Evolutionary conservation across 805 yeast genomes (phyloP), one percentile per base, ranked within the genome.

Genomic region (Yarrowia yakushimensis): DNA sequence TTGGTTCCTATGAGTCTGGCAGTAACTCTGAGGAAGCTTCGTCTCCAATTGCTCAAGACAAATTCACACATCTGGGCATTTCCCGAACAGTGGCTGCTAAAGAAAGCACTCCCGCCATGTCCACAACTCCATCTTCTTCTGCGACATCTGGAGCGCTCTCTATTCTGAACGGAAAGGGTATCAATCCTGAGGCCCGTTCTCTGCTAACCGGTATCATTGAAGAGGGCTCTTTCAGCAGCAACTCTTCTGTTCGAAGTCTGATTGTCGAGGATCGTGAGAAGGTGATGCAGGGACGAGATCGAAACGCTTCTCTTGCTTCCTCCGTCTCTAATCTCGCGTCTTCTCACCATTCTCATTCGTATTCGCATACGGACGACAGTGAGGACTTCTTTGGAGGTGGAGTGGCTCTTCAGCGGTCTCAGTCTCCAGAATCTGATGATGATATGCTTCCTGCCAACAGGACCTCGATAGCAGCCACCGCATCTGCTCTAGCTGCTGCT

Each of bases 221-320:
- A 17, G 59, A 52, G 25, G 59, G 59, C 41, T 52, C 59, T 12
- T 52, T 52, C 33, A 52, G 59, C 43, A 52, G 59, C 33, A 52
- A 52, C 37, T 52, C 59, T 4, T 52, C 59, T 2, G 59, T 52
- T 22, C 23, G 59, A 25, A 23, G 33, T 23, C 23, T 52, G 8
- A 52, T 34, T 43, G 43, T 52, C 4, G 59, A 52, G 13, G 59
- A 52, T 17, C 23, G 36, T 3, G 57, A 50, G 13, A 52, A 52
- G 33, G 9, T 28, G 11, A 17, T 12, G 12, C 50, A 27, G 22
- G 13, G 30, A 1, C 30, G 27, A 6, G 27, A 27, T 17, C 20
- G 20, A 1, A 12, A 46, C 18, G 25, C 18, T 13, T 48, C 55
- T 33, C 28, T 48, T 4, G 55, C 55, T 4, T 48, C 55, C 9